Conservation (phyloP, 1,284 basidiomycete genomes). For the Leccinum subspadiceum region DNA sequence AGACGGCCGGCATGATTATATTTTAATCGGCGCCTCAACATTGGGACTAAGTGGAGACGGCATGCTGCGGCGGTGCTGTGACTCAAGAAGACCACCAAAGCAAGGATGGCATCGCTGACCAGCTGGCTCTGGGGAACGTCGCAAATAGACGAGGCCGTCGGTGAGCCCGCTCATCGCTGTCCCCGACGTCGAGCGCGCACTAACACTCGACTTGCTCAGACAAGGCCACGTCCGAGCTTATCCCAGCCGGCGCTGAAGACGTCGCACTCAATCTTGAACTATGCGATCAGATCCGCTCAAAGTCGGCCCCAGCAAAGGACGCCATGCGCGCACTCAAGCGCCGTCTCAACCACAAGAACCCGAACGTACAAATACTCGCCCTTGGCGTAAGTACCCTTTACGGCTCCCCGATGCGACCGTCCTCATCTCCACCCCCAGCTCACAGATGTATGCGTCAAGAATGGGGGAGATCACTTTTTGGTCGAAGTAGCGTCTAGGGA, state of each 20-base stretch:
- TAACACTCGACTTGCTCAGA: slow-evolving; percentile 44
- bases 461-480: slow-evolving; percentile 93
- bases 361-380: slow-evolving; percentile 89
- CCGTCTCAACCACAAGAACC: slow-evolving; percentile 91
- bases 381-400: slow-evolving; percentile 61
- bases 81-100: slow-evolving; percentile 12
- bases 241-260: slow-evolving; percentile 82
- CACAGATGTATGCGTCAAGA: slow-evolving; percentile 95
- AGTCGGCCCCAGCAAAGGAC: slow-evolving; percentile 81
- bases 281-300: slow-evolving; percentile 94
- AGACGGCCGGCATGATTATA: not conserved
- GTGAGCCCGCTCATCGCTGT: slow-evolving; percentile 41
- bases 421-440: slow-evolving; percentile 48
- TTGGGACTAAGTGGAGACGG: slow-evolving; percentile 14
- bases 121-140: slow-evolving; percentile 75
- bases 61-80: slow-evolving; percentile 21
- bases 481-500: slow-evolving; percentile 82
- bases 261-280: slow-evolving; percentile 94
- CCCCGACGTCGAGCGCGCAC: not conserved
- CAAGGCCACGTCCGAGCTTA: slow-evolving; percentile 87
- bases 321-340: slow-evolving; percentile 89
- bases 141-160: slow-evolving; percentile 74
- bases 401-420: slow-evolving; percentile 3
- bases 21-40: slow-evolving; percentile 25
- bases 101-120: slow-evolving; percentile 45